Conservation (phyloP, 1,284 basidiomycete genomes). For the Papiliotrema laurentii region DNA sequence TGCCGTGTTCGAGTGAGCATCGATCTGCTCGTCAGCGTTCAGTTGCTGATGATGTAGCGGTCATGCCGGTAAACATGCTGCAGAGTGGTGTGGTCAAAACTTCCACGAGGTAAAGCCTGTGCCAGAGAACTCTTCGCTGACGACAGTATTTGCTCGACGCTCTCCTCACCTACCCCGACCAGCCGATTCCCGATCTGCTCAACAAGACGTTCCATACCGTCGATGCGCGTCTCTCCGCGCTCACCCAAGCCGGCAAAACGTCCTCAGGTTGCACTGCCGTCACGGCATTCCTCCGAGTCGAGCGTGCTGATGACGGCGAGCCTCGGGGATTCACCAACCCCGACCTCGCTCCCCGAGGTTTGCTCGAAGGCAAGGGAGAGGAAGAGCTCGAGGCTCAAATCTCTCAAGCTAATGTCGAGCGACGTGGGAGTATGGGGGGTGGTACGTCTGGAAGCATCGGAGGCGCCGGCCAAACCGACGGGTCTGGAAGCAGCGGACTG, state of each 20-base stretch:
- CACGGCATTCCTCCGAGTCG: constrained; percentile 92
- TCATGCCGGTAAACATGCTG: constrained; percentile 96
- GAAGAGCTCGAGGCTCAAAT: constrained; percentile 44
- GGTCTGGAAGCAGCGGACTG: constrained; percentile 12
- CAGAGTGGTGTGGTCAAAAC: constrained; percentile 96
- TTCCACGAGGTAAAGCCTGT: constrained; percentile 73
- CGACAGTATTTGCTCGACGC: constrained; percentile 47
- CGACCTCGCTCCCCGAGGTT: constrained; percentile 30
- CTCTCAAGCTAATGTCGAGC: neutral
- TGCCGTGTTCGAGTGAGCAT: constrained; percentile 76
- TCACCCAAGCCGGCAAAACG: constrained; percentile 82
- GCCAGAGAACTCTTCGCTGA: neutral
- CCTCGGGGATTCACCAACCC: constrained; percentile 41
- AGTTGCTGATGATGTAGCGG: constrained; percentile 51
- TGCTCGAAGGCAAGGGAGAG: constrained; percentile 44
- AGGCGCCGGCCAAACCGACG: neutral
- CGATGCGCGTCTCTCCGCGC: constrained; percentile 71
- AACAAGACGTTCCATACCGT: constrained; percentile 92
- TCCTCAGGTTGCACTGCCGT: constrained; percentile 97
- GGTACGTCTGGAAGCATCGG: constrained; percentile 7
- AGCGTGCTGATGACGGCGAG: constrained; percentile 55
- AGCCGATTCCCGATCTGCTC: constrained; percentile 77
- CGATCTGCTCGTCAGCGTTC: neutral
- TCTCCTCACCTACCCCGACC: constrained; percentile 38
- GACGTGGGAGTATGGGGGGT: constrained; percentile 4